phyloP scores from a whole-genome alignment of 305 asterid genomes.

The Petunia hybrid region DNA sequence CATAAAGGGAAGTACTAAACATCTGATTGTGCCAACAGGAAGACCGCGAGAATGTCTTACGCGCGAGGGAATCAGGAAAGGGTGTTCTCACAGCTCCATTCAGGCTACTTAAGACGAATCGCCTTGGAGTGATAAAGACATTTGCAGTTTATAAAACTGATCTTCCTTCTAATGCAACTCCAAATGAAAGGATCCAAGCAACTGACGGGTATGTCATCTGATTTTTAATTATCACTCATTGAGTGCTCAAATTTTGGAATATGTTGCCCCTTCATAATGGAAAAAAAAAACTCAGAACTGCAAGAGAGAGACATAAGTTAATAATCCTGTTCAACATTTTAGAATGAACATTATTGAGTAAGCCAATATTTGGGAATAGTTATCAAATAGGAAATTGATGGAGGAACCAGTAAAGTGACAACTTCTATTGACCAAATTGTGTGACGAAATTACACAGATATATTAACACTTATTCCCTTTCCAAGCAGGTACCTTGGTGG shows the following conservation, averaged over 20 bases:
- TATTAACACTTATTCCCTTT: constrained; percentile 32
- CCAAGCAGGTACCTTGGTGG: constrained; percentile 92
- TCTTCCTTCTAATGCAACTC: constrained; percentile 71
- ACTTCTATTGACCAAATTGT: constrained; percentile 15
- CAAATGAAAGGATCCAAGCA: constrained; percentile 81
- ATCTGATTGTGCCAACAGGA: constrained; percentile 61
- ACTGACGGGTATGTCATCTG: constrained; percentile 74
- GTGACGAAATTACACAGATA: constrained; percentile 24
- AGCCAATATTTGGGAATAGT: neutral
- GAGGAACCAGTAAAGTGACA: neutral
- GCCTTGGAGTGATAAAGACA: constrained; percentile 94
- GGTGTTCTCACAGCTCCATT: constrained; percentile 99
- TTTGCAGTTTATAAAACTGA: constrained; percentile 88
- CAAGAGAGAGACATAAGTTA: constrained; percentile 13
- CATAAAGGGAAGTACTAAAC: neutral
- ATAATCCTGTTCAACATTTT: constrained; percentile 16
- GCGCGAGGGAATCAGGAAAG: constrained; percentile 96
- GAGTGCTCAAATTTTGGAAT: neutral
- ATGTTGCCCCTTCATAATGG: constrained; percentile 13
- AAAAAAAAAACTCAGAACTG: constrained; percentile 19
- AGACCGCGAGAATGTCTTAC: constrained; percentile 93
- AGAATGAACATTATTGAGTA: constrained; percentile 14
- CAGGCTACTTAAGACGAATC: constrained; percentile 88
- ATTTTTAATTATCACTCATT: neutral
- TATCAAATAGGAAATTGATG: neutral